phyloP scores from a whole-genome alignment of 2,329 filamentous ascomycete genomes.

The Lasiodiplodia citricola region DNA sequence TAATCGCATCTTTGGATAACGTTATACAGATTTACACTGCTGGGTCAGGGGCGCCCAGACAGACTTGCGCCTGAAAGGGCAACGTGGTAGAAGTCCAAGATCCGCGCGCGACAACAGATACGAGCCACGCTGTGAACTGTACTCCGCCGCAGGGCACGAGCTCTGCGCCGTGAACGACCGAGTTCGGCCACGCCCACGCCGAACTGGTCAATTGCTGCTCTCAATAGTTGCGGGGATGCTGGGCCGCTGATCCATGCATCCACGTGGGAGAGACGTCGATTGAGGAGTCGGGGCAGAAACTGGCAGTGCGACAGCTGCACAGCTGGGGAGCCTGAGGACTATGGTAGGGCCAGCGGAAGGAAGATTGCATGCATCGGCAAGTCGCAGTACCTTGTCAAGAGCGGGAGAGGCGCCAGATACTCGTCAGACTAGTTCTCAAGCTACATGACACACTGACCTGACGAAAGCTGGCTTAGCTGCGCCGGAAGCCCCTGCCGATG shows the following conservation, averaged over 20 bases:
- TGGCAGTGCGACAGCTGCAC: slow-evolving; percentile 15
- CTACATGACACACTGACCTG: neutral
- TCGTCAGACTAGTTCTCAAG: neutral
- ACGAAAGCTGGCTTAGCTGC: neutral
- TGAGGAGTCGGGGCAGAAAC: slow-evolving; percentile 8
- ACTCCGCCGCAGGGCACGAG: neutral
- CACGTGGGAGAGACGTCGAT: slow-evolving; percentile 1
- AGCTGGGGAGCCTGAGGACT: neutral
- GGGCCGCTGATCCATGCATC: slow-evolving; percentile 18
- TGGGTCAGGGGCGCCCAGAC: neutral
- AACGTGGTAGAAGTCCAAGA: neutral
- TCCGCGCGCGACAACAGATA: neutral
- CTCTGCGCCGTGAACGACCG: slow-evolving; percentile 7
- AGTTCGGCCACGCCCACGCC: neutral
- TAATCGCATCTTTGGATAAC: neutral
- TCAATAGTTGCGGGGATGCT: neutral
- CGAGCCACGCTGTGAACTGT: neutral
- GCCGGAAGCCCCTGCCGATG: slow-evolving; percentile 1
- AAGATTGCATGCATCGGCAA: slow-evolving; percentile 2
- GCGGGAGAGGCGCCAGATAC: neutral
- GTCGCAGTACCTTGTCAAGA: neutral
- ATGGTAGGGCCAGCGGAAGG: neutral
- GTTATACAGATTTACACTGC: neutral
- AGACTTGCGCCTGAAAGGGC: neutral
- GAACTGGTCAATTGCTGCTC: neutral